A percentile compares a stretch with the other conserved stretches of the same genome.
phyloP scores from a whole-genome alignment of 768 basidiomycete species.

The Xerocomellus chrysenteron region DNA sequence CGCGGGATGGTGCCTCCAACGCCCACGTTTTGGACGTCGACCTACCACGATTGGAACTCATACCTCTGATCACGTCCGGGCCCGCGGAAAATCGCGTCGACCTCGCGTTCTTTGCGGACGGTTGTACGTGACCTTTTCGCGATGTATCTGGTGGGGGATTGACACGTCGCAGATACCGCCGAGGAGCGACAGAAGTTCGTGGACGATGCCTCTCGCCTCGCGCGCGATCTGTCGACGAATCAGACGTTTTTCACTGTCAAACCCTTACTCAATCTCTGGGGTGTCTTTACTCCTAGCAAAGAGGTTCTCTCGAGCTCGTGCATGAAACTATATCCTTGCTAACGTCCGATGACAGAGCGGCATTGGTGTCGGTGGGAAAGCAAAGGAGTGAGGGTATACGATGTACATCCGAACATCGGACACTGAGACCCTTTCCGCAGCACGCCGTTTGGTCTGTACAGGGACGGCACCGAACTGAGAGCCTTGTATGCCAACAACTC shows the following conservation, averaged over 20 bases:
- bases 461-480: constrained; percentile 74
- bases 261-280: constrained; percentile 80
- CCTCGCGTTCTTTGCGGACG: constrained; percentile 76
- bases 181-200: constrained; percentile 64
- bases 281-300: constrained; percentile 70
- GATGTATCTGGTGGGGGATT: not conserved
- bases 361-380: constrained; percentile 62
- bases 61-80: constrained; percentile 61
- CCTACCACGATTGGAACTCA: constrained; percentile 50
- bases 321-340: constrained; percentile 24
- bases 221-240: constrained; percentile 66
- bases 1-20: not conserved
- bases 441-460: constrained; percentile 73
- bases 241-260: constrained; percentile 76
- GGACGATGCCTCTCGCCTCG: constrained; percentile 63
- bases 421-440: constrained; percentile 35
- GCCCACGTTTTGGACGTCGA: constrained; percentile 6
- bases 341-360: constrained; percentile 49
- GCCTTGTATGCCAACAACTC: constrained; percentile 70
- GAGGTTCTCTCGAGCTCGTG: constrained; percentile 45
- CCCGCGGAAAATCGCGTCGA: constrained; percentile 65
- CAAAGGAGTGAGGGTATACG: constrained; percentile 57
- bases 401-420: not conserved
- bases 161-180: constrained; percentile 43
- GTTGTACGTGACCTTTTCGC: constrained; percentile 49